phyloP scores from a whole-genome alignment of 371 early-diverging fungal genomes.

The Apophysomyces trapeziformis region DNA sequence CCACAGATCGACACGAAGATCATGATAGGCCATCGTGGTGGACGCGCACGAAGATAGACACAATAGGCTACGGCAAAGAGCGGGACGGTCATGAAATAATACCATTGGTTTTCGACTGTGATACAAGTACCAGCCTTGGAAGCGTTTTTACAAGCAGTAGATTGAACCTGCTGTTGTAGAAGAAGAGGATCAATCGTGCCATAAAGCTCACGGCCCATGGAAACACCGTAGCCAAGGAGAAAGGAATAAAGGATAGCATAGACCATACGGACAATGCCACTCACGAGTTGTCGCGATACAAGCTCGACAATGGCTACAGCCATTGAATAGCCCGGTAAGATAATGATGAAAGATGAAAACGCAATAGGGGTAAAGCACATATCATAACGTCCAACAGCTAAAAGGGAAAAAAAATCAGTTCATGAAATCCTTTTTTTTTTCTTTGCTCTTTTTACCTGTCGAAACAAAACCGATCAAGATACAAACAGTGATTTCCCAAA shows the following conservation, averaged over 20 bases:
- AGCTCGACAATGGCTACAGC: conserved; percentile 82
- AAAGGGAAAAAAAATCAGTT: background rate
- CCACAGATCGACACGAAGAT: conserved; percentile 39
- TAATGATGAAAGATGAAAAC: conserved; percentile 58
- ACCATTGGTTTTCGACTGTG: conserved; percentile 35
- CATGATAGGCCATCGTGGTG: conserved; percentile 41
- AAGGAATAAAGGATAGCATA: conserved; percentile 81
- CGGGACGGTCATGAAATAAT: conserved; percentile 45
- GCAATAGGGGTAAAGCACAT: conserved; percentile 56
- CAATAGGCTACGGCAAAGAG: conserved; percentile 52
- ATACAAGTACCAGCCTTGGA: conserved; percentile 29
- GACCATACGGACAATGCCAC: conserved; percentile 85
- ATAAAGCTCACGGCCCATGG: conserved; percentile 67
- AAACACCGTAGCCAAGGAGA: conserved; percentile 78
- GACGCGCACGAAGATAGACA: conserved; percentile 40
- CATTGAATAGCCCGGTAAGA: conserved; percentile 76
- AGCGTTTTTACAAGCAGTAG: conserved; percentile 28
- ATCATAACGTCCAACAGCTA: conserved; percentile 33
- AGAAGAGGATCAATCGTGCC: conserved; percentile 35
- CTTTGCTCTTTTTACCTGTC: conserved; percentile 12
- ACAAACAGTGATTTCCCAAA: conserved; percentile 28
- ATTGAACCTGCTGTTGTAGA: conserved; percentile 14
- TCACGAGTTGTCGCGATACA: conserved; percentile 81
- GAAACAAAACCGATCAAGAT: conserved; percentile 28
- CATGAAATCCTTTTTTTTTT: background rate